Evolutionary conservation across 75 land plant species (phyloP).

Genomic region (Sequoia sempervirens): DNA sequence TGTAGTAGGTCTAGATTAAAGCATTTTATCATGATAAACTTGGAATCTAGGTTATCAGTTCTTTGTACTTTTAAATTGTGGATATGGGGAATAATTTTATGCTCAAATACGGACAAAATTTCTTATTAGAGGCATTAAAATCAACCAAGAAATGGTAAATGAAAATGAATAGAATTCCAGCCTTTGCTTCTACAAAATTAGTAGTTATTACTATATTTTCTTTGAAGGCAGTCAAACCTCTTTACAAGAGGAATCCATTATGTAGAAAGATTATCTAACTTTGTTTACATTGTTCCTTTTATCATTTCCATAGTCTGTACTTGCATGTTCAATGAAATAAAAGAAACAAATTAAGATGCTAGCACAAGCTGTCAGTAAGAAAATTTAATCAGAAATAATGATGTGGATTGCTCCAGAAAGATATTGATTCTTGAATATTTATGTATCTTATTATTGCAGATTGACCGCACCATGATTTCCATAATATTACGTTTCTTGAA

Average conservation of each 20-base stretch:
- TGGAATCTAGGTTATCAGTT: neutral
- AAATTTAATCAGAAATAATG: neutral
- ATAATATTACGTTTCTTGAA: slow-evolving; percentile 71
- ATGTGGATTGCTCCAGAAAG: neutral
- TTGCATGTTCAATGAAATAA: neutral
- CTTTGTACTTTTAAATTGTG: neutral
- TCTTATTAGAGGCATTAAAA: neutral
- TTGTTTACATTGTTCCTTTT: neutral
- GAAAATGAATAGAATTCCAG: neutral
- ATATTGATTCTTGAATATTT: neutral
- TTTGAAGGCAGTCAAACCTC: neutral
- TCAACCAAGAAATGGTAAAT: neutral
- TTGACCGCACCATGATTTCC: slow-evolving; percentile 50
- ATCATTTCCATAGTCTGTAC: neutral
- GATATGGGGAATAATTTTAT: neutral
- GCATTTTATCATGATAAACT: neutral
- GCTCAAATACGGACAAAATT: neutral
- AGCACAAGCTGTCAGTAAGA: neutral
- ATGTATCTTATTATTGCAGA: slow-evolving; percentile 30
- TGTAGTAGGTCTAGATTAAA: neutral
- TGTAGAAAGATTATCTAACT: neutral
- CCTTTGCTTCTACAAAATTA: neutral
- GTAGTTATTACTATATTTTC: neutral
- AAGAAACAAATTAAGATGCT: neutral
- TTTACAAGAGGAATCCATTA: neutral